phyloP scores from a whole-genome alignment of 2,329 filamentous ascomycete species.

The Penicillium sclerotiorum region DNA sequence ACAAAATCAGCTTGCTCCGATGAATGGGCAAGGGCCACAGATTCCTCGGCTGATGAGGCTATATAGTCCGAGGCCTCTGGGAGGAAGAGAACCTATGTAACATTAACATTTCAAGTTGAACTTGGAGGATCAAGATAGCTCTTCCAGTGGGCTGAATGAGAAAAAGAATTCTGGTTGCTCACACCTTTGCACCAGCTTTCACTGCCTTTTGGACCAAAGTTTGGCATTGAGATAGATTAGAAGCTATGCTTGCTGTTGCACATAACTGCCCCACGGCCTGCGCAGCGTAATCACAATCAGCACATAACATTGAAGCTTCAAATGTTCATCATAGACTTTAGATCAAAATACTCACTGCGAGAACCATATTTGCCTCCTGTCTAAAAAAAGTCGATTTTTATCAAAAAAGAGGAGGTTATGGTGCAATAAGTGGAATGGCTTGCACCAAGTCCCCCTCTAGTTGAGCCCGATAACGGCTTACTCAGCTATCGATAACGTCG shows the following conservation, averaged over 20 bases:
- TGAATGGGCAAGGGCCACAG: slow-evolving; percentile 69
- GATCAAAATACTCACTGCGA: slow-evolving; percentile 35
- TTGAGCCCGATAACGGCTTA: slow-evolving; percentile 15
- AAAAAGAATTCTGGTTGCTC: not conserved
- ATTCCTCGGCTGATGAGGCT: slow-evolving; percentile 66
- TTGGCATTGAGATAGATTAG: slow-evolving; percentile 80
- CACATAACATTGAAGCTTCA: not conserved
- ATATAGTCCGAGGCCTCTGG: slow-evolving; percentile 94
- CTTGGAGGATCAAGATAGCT: slow-evolving; percentile 6
- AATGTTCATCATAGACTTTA: not conserved
- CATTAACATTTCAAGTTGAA: no score
- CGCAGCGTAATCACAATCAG: slow-evolving; percentile 13
- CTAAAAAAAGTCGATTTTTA: not conserved
- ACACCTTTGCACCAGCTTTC: slow-evolving; percentile 74
- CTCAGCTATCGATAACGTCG: slow-evolving; percentile 28
- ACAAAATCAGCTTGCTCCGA: slow-evolving; percentile 72
- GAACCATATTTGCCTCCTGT: slow-evolving; percentile 24
- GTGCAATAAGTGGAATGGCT: not conserved
- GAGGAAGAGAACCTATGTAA: slow-evolving; percentile 80
- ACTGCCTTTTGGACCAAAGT: slow-evolving; percentile 72
- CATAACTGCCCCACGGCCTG: slow-evolving; percentile 90
- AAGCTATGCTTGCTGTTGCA: slow-evolving; percentile 74
- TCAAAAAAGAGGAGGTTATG: not conserved
- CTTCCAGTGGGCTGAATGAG: not conserved
- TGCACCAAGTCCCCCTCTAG: not conserved